Evolutionary conservation across 108 stramenopile genomes (phyloP).

Genomic region (Schizochytrium sp.): DNA sequence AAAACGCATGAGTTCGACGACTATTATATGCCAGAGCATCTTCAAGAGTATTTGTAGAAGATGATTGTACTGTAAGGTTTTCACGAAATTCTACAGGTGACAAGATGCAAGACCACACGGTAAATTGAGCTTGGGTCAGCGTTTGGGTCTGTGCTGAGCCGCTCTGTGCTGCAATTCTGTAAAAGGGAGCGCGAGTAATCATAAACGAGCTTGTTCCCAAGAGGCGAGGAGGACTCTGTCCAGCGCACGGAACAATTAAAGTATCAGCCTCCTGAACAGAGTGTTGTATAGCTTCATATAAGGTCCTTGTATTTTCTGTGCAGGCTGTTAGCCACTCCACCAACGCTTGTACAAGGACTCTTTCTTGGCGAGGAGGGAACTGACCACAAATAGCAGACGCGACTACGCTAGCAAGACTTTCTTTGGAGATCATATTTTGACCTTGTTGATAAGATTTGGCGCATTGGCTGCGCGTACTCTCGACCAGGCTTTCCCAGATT

Average conservation of each 20-base stretch:
- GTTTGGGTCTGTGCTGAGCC: background rate
- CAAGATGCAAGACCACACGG: background rate
- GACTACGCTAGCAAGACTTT: background rate
- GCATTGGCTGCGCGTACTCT: background rate
- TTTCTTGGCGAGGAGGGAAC: background rate
- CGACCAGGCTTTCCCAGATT: background rate
- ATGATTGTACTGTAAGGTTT: background rate
- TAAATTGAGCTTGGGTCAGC: background rate
- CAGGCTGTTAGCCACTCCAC: background rate
- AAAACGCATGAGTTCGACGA: background rate
- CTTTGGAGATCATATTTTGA: too few relatives aligned
- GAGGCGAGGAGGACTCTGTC: background rate
- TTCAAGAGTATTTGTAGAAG: background rate
- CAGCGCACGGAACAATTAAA: background rate
- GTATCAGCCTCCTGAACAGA: background rate
- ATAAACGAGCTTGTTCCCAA: background rate
- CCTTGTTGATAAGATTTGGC: too few relatives aligned
- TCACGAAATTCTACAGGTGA: background rate
- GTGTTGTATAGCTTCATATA: background rate
- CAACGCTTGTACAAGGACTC: background rate
- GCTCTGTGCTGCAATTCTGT: background rate
- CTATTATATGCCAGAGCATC: background rate
- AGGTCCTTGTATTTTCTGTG: background rate
- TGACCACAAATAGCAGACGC: conserved; percentile 3
- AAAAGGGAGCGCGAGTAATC: background rate